These are phyloP conservation scores for Aspergillus fumigatus DNA, from an alignment of 2,329 filamentous ascomycete genomes.

Conservation along the genomic window DNA sequence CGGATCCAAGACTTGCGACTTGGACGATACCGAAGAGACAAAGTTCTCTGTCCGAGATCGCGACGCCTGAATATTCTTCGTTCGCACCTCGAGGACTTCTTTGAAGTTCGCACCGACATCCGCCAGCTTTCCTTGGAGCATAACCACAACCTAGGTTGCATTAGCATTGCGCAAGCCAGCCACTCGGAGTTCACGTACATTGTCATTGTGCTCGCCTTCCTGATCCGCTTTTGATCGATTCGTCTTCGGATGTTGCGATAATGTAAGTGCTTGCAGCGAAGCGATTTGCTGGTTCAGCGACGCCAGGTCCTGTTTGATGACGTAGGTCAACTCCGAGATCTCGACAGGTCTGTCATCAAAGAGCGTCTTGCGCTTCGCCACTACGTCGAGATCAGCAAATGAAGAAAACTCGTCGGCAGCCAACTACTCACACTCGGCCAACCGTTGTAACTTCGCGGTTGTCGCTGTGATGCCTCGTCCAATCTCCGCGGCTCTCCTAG, in stretches of 20 bases:
- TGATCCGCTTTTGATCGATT: slow-evolving; percentile 55
- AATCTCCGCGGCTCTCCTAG: slow-evolving; percentile 84
- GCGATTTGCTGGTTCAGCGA: slow-evolving; percentile 83
- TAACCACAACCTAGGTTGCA: slow-evolving; percentile 60
- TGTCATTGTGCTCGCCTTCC: slow-evolving; percentile 96
- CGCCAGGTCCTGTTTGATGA: slow-evolving; percentile 96
- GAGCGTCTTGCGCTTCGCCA: slow-evolving; percentile 93
- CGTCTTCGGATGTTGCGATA: slow-evolving; percentile 65
- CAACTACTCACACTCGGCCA: slow-evolving; percentile 66
- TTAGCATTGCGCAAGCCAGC: slow-evolving; percentile 15
- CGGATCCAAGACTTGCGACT: slow-evolving; percentile 61
- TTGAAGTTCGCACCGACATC: slow-evolving; percentile 96
- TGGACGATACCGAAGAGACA: slow-evolving; percentile 80
- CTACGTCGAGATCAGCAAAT: slow-evolving; percentile 35
- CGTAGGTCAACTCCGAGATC: slow-evolving; percentile 93
- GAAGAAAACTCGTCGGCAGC: slow-evolving; percentile 1
- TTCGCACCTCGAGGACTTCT: slow-evolving; percentile 90
- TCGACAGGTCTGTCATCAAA: slow-evolving; percentile 97
- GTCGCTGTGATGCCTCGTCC: slow-evolving; percentile 86
- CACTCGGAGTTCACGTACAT: slow-evolving; percentile 48
- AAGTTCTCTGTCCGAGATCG: slow-evolving; percentile 93
- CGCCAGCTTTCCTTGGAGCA: slow-evolving; percentile 85
- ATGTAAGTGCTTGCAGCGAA: slow-evolving; percentile 70
- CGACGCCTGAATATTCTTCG: slow-evolving; percentile 96
- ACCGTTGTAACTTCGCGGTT: slow-evolving; percentile 89